Evolutionary conservation across 148 eudicot genomes (phyloP), one percentile per base, ranked within the genome.

Genomic region (Simmondsia chinensis): DNA sequence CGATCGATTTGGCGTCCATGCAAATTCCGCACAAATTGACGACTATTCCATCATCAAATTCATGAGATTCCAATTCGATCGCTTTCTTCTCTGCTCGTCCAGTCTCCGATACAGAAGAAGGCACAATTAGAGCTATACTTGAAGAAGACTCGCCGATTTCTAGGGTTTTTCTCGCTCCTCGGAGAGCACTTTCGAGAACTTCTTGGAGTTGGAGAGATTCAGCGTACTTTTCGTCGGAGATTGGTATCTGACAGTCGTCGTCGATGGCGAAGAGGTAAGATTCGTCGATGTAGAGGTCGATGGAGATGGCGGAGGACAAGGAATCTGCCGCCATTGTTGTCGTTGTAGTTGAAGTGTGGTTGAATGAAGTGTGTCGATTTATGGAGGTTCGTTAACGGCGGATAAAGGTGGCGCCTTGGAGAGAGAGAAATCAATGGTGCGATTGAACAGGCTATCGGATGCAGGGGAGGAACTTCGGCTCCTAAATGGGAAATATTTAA

Each of bases 161-260:
- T 29, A n/a, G 27, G 9, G 36, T 28, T 31, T 40, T 26, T 20
- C 6, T n/a, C 22, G 15, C 10, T 43, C 30, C 9, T 21, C n/a
- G 29, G 29, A n/a, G n/a, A n/a, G n/a, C n/a, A 9, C 31, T 19
- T 46, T 46, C 5, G n/a, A 85, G 76, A n/a, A 69, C 78, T 38
- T 81, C 91, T 57, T 86, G 87, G 2, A 78, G 46, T 20, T 66
- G 60, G 9, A 75, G 33, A 38, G 75, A 67, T 2, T 40, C 23
- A 0, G 91, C 91, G 18, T 61, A 81, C 29, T 65, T 60, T 31
- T 64, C 72, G 20, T 86, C 95, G 0, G 81, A 77, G 33, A 85
- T 65, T 0, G 76, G 87, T 23, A 75, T 25, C 8, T 72, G 45
- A 24, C 72, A 64, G 0, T 66, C 75, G 3, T 73, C 68, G 11